A percentile compares a stretch with the other conserved stretches of the same genome.
phyloP scores from a whole-genome alignment of 179 eudicot genomes.

The Amaranthus tricolor region DNA sequence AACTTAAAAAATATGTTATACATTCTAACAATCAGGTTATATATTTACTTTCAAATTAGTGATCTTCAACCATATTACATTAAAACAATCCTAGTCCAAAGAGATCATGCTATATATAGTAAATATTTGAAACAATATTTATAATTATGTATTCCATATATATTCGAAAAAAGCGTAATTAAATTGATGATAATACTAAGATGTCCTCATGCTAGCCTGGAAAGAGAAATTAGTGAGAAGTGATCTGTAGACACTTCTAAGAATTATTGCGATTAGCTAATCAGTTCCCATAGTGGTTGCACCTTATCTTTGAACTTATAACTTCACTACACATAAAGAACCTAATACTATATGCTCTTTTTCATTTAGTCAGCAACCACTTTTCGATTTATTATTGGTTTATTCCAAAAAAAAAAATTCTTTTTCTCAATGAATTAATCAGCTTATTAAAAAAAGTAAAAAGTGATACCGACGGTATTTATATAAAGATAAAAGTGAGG shows the following conservation, averaged over 20 bases:
- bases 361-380: slow-evolving; percentile 24
- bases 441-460: background rate
- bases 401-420: background rate
- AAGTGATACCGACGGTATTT: slow-evolving; percentile 5
- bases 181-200: background rate
- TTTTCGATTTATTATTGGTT: slow-evolving; percentile 10
- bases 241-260: slow-evolving; percentile 10
- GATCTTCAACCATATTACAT: no score
- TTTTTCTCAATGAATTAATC: slow-evolving; percentile 10
- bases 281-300: slow-evolving; percentile 20
- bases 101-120: no score
- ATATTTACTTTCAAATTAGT: no score
- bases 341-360: background rate
- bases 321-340: background rate
- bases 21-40: no score
- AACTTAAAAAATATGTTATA: no score
- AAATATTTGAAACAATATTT: no score
- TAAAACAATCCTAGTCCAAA: no score
- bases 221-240: slow-evolving; percentile 12
- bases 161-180: no score
- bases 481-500: background rate
- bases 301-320: slow-evolving; percentile 3
- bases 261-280: slow-evolving; percentile 13
- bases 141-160: no score
- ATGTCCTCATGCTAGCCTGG: slow-evolving; percentile 10